A percentile compares a stretch with the other conserved stretches of the same genome.
Conservation (phyloP, 2,329 filamentous ascomycete species). For the Podosphaera fusca region DNA sequence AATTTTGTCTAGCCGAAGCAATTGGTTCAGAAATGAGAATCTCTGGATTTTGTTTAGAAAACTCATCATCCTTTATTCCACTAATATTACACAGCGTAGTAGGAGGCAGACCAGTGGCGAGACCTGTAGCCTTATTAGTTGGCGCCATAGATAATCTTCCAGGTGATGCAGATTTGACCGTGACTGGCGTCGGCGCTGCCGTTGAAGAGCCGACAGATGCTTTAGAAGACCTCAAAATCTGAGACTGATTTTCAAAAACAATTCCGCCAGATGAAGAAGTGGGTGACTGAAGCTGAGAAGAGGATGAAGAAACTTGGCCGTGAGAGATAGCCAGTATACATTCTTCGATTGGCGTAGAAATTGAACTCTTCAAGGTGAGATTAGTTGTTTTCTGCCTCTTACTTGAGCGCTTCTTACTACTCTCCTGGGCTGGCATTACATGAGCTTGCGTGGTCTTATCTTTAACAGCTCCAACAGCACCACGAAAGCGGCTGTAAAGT, state of each 20-base stretch:
- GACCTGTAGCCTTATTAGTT: slow-evolving; percentile 14
- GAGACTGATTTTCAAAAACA: slow-evolving; percentile 13
- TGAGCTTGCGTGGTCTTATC: slow-evolving; percentile 19
- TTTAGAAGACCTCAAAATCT: slow-evolving; percentile 15
- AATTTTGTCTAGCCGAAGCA: not conserved
- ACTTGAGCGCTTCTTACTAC: not conserved
- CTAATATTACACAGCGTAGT: slow-evolving; percentile 27
- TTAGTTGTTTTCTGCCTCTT: slow-evolving; percentile 10
- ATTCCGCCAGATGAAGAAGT: slow-evolving; percentile 12
- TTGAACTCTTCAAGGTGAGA: slow-evolving; percentile 21
- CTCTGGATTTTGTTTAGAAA: slow-evolving; percentile 16
- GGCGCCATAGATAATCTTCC: slow-evolving; percentile 13
- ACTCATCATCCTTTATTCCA: slow-evolving; percentile 25
- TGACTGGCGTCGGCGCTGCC: slow-evolving; percentile 8
- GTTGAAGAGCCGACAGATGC: slow-evolving; percentile 11
- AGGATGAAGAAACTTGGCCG: slow-evolving; percentile 11
- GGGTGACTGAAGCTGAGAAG: slow-evolving; percentile 15
- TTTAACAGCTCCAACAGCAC: slow-evolving; percentile 52
- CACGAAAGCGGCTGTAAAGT: slow-evolving; percentile 64
- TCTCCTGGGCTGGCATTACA: not conserved
- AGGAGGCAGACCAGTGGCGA: slow-evolving; percentile 18
- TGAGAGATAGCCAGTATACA: slow-evolving; percentile 18
- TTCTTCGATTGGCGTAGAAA: slow-evolving; percentile 20
- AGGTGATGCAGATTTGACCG: slow-evolving; percentile 12
- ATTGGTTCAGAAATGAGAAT: not conserved